Evolutionary conservation across 495 filamentous ascomycete genomes (phyloP).

Genomic region (Penicillium turbatum): DNA sequence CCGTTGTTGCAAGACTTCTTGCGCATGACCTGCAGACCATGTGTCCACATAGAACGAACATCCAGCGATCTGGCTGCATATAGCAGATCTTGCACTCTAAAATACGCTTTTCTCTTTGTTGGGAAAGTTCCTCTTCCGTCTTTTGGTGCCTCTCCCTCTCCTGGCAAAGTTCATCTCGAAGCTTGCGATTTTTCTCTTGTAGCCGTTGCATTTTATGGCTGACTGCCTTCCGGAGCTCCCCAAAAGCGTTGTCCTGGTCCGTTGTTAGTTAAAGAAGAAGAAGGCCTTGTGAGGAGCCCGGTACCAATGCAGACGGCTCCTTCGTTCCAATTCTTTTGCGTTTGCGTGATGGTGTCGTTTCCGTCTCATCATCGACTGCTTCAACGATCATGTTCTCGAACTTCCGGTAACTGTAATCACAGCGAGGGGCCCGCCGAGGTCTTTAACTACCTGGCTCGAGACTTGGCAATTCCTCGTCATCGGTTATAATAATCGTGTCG

Average conservation of each 20-base stretch:
- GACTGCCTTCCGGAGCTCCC: background rate
- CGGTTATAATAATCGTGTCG: constrained; percentile 4
- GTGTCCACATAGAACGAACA: background rate
- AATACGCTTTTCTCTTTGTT: background rate
- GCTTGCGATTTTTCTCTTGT: constrained; percentile 7
- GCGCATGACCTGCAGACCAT: background rate
- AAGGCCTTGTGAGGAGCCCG: background rate
- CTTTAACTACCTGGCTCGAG: constrained; percentile 5
- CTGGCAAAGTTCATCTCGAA: constrained; percentile 8
- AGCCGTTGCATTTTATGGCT: constrained; percentile 1
- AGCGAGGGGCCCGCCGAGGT: constrained; percentile 2
- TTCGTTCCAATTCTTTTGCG: constrained; percentile 5
- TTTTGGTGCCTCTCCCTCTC: constrained; percentile 11
- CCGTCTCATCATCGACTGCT: background rate
- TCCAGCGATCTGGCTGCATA: background rate
- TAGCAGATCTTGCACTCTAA: background rate
- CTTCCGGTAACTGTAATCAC: constrained; percentile 3
- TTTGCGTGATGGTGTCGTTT: constrained; percentile 6
- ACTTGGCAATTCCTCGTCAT: constrained; percentile 5
- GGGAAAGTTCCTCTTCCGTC: background rate
- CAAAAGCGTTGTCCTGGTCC: background rate
- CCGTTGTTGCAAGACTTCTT: background rate
- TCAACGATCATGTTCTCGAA: background rate
- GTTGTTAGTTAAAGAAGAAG: constrained; percentile 2
- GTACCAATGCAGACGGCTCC: constrained; percentile 4